Conservation (phyloP, 108 stramenopile genomes). For the Fragilaria radians region DNA sequence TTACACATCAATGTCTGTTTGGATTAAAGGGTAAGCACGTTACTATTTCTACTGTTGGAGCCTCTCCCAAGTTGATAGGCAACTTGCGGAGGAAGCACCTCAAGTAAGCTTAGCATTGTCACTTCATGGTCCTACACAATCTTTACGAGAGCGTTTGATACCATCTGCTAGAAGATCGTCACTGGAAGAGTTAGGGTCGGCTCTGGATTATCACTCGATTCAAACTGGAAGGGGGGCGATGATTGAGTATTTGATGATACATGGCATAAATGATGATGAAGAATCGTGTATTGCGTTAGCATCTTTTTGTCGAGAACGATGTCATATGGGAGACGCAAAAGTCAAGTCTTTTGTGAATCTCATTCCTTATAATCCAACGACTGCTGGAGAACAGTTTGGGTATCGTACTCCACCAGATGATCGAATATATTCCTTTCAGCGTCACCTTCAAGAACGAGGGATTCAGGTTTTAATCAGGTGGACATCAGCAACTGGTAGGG, state of each 20-base stretch:
- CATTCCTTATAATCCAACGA: conserved; percentile 44
- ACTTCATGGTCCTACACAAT: conserved; percentile 39
- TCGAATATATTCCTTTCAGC: conserved; percentile 23
- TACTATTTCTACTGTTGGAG: conserved; percentile 51
- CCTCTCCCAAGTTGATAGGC: conserved; percentile 17
- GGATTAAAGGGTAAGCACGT: conserved; percentile 23
- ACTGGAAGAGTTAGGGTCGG: conserved; percentile 21
- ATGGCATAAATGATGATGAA: conserved; percentile 41
- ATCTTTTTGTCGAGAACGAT: conserved; percentile 25
- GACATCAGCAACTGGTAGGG: conserved; percentile 25
- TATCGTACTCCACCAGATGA: conserved; percentile 28
- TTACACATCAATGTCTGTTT: conserved; percentile 35
- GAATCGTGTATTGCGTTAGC: conserved; percentile 29
- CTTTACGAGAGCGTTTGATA: conserved; percentile 24
- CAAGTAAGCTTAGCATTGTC: conserved; percentile 44
- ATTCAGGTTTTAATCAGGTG: conserved; percentile 28
- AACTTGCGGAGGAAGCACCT: conserved; percentile 36
- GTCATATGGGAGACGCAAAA: not conserved
- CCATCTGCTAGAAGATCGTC: conserved; percentile 18
- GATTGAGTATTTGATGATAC: conserved; percentile 58
- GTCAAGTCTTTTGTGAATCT: conserved; percentile 27
- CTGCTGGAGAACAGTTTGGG: conserved; percentile 29
- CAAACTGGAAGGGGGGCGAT: conserved; percentile 30
- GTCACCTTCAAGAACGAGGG: conserved; percentile 13
- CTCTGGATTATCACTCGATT: conserved; percentile 33